phyloP scores from a whole-genome alignment of 2,329 filamentous ascomycete genomes.

The Neoarthrinium moseri region DNA sequence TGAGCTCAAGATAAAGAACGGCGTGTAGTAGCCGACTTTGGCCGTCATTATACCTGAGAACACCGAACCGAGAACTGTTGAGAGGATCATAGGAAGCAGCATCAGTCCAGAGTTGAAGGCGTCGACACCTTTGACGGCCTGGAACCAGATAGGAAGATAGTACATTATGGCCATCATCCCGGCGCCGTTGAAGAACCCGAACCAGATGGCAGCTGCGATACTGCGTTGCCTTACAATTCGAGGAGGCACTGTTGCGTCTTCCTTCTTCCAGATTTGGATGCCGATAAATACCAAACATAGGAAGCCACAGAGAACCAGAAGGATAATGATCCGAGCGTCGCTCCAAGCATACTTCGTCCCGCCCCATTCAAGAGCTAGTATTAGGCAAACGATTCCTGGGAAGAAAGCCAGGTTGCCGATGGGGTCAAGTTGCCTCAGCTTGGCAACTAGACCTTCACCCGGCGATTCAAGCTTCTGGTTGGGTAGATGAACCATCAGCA shows the following conservation, averaged over 20 bases:
- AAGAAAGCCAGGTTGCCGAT: constrained; percentile 1
- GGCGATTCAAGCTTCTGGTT: too few relatives aligned
- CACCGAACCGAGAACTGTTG: constrained; percentile 37
- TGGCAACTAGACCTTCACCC: too few relatives aligned
- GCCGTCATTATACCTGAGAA: constrained; percentile 33
- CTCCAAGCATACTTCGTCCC: constrained; percentile 26
- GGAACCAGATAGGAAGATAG: constrained; percentile 51
- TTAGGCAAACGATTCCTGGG: constrained; percentile 1
- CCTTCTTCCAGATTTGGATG: not conserved
- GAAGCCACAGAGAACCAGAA: constrained; percentile 17
- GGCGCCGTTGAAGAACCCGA: not conserved
- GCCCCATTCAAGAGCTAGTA: constrained; percentile 13
- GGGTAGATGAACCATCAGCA: too few relatives aligned
- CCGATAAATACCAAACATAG: not conserved
- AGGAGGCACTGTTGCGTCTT: not conserved
- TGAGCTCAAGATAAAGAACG: constrained; percentile 37
- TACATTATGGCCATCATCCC: constrained; percentile 25
- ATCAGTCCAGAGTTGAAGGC: constrained; percentile 41
- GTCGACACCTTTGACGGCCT: constrained; percentile 37
- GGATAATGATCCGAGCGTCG: constrained; percentile 22
- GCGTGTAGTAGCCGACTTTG: constrained; percentile 42
- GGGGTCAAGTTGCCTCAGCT: constrained; percentile 18
- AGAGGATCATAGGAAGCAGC: constrained; percentile 38
- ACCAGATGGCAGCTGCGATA: not conserved
- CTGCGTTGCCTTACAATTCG: not conserved